Conservation (phyloP, 306 rosid genomes). For the Calophaca sinica region DNA sequence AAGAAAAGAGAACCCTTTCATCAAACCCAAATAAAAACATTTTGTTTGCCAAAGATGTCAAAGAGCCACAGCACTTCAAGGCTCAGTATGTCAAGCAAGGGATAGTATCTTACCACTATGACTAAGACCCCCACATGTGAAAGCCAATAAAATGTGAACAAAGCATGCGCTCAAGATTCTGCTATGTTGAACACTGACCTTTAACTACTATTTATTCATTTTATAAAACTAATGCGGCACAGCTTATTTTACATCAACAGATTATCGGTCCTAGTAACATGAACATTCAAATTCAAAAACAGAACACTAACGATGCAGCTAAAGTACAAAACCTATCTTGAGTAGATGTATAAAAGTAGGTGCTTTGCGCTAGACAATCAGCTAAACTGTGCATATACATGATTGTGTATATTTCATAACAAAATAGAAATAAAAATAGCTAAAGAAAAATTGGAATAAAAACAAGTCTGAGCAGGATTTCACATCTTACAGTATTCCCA, state of each 20-base stretch:
- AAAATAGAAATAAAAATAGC: conserved; percentile 20
- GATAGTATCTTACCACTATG: background rate
- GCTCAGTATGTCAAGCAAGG: background rate
- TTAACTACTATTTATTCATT: conserved; percentile 3
- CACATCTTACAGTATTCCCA: conserved; percentile 83
- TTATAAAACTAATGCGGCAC: background rate
- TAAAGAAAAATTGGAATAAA: conserved; percentile 16
- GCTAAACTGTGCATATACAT: conserved; percentile 26
- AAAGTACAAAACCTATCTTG: conserved; percentile 5
- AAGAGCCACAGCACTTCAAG: background rate
- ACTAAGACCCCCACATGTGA: background rate
- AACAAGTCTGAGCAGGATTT: conserved; percentile 35
- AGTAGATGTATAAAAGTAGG: background rate
- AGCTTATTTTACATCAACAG: background rate
- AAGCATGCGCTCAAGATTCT: background rate
- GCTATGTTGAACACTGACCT: background rate
- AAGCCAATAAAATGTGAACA: background rate
- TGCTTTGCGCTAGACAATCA: conserved; percentile 23
- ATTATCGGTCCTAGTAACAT: background rate
- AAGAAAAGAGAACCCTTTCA: too few species aligned
- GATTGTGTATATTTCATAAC: conserved; percentile 11
- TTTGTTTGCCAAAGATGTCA: background rate
- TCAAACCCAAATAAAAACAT: too few species aligned
- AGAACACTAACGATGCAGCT: background rate
- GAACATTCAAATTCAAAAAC: background rate